Evolutionary conservation across 2,329 filamentous ascomycete genomes (phyloP).

Genomic region (Aspergillus novofumigatus): DNA sequence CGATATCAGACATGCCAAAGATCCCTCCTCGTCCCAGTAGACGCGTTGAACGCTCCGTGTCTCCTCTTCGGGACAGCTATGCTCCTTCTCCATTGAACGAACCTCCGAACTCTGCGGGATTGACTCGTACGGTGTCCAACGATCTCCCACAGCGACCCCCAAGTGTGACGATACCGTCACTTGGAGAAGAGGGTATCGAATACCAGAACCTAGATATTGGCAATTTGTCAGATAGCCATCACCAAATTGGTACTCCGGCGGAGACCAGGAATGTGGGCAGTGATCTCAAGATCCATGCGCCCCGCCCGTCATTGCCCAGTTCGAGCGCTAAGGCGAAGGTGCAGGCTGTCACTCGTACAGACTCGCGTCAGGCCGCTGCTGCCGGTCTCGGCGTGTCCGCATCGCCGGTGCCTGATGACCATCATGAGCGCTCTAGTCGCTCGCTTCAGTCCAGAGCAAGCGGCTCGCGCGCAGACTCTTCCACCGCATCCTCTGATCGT

Average conservation of each 20-base stretch:
- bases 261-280: conserved; percentile 74
- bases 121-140: conserved; percentile 31
- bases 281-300: conserved; percentile 82
- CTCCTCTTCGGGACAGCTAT: conserved; percentile 72
- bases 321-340: conserved; percentile 80
- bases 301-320: conserved; percentile 77
- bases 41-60: conserved; percentile 67
- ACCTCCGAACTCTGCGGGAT: conserved; percentile 42
- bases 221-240: conserved; percentile 40
- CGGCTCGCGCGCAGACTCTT: conserved; percentile 47
- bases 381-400: conserved; percentile 69
- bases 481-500: conserved; percentile 47
- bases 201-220: conserved; percentile 62
- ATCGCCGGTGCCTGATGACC: conserved; percentile 46
- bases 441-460: conserved; percentile 61
- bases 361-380: conserved; percentile 81
- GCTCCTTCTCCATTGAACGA: conserved; percentile 84
- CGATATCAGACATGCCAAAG: conserved; percentile 56
- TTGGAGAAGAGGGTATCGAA: conserved; percentile 86
- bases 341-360: conserved; percentile 79
- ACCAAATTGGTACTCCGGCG: conserved; percentile 49
- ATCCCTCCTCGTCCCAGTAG: conserved; percentile 74
- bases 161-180: conserved; percentile 76
- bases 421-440: conserved; percentile 50
- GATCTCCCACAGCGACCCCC: conserved; percentile 55